These are phyloP conservation scores for Ogataea neopini DNA, from an alignment of 805 yeast genomes.

Conservation along the genomic window DNA sequence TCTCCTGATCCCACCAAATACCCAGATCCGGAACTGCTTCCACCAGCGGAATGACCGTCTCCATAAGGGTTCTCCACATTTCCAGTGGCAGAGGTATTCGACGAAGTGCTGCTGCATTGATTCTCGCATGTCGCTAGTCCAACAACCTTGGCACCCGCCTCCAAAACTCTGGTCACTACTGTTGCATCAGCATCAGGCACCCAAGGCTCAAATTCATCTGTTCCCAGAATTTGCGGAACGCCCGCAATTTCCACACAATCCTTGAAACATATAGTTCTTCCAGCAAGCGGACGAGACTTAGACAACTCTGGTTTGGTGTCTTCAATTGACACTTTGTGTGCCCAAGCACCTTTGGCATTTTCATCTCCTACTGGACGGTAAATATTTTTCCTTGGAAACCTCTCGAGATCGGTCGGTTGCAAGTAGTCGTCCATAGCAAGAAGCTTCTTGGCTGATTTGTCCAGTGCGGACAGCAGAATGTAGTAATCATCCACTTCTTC, in stretches of 20 bases:
- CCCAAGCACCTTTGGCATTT: slow-evolving; percentile 37
- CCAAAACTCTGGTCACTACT: slow-evolving; percentile 36
- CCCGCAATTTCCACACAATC: slow-evolving; percentile 38
- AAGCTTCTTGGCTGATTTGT: slow-evolving; percentile 29
- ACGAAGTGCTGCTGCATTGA: slow-evolving; percentile 30
- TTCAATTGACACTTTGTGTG: slow-evolving; percentile 27
- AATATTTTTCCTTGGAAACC: slow-evolving; percentile 36
- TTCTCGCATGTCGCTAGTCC: slow-evolving; percentile 42
- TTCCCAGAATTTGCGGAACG: slow-evolving; percentile 39
- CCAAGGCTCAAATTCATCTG: slow-evolving; percentile 36
- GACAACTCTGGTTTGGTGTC: slow-evolving; percentile 31
- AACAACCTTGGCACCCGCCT: slow-evolving; percentile 37
- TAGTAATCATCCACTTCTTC: slow-evolving; percentile 30
- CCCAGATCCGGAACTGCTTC: slow-evolving; percentile 52
- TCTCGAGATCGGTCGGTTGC: slow-evolving; percentile 31
- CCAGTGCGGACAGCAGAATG: slow-evolving; percentile 31
- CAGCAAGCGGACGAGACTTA: slow-evolving; percentile 33
- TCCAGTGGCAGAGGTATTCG: slow-evolving; percentile 42
- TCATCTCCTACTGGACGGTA: slow-evolving; percentile 27
- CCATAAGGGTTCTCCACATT: slow-evolving; percentile 46
- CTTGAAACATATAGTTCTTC: slow-evolving; percentile 35
- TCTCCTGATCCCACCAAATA: slow-evolving; percentile 46
- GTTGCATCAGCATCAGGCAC: slow-evolving; percentile 39
- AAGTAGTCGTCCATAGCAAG: slow-evolving; percentile 34
- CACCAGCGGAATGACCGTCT: slow-evolving; percentile 38